These are phyloP conservation scores for Micractinium conductrix DNA, from an alignment of 139 green algal species.

Conservation along the genomic window DNA sequence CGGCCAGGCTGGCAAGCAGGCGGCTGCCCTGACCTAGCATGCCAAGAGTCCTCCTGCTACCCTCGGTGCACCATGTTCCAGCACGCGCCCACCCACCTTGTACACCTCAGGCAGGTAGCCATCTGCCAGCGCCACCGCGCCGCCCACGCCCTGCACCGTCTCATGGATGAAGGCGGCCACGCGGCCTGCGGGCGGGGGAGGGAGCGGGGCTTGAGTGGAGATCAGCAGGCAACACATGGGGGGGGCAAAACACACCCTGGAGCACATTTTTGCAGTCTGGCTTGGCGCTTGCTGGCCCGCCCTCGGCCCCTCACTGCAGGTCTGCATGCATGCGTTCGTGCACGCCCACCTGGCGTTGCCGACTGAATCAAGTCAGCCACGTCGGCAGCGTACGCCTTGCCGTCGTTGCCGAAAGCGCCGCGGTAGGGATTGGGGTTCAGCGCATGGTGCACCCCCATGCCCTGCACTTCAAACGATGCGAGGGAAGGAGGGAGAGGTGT, in stretches of 20 bases:
- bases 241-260: too few species aligned
- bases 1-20: too few species aligned
- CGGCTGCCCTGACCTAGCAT: too few species aligned
- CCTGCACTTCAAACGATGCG: slow-evolving; percentile 25
- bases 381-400: slow-evolving; percentile 75
- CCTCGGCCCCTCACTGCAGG: background rate
- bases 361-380: slow-evolving; percentile 70
- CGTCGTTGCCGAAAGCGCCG: slow-evolving; percentile 88
- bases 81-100: slow-evolving; percentile 68
- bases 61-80: too few species aligned
- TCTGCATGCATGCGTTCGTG: slow-evolving; percentile 39
- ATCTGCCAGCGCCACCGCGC: slow-evolving; percentile 77
- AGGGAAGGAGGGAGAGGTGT: background rate
- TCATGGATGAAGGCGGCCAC: slow-evolving; percentile 94
- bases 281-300: too few species aligned
- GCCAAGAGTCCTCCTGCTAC: too few species aligned
- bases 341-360: slow-evolving; percentile 55
- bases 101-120: slow-evolving; percentile 93
- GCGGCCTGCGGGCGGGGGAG: slow-evolving; percentile 32
- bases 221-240: background rate
- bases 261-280: too few species aligned
- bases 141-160: slow-evolving; percentile 95
- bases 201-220: too few species aligned
- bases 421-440: slow-evolving; percentile 95
- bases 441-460: slow-evolving; percentile 89